Evolutionary conservation across 371 early-diverging fungal genomes (phyloP), one percentile per base, ranked within the genome.

Genomic region (Rhizopus stolonifer): DNA sequence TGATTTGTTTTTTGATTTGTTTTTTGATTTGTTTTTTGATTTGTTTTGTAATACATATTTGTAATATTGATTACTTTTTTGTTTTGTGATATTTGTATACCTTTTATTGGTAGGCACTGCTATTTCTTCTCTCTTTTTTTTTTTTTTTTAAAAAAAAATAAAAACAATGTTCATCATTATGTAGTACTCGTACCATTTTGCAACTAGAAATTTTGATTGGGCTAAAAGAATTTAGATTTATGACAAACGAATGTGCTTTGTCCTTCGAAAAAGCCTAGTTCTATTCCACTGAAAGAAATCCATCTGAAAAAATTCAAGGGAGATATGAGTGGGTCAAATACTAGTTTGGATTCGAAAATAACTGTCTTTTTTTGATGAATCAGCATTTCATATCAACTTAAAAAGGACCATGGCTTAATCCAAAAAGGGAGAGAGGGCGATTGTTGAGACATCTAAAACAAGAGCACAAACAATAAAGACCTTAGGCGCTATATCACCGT

Each of bases 361-460:
- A 14, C 15, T 8, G 18, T 10, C 7, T 13, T 32, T 40, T 14
- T 46, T 57, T 34, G 21, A 23, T 29, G 63, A 63, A 24, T 32
- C 58, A 32, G 46, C 46, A 8, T 54, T 50, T 49, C 39, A 59
- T 42, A 58, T 58, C 48, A 50, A 57, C 39, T 49, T 52, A 46
- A 15, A 38, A 44, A 52, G 52, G 39, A 25, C 51, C 34, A 43
- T 43, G 26, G 54, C 24, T 36, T 60, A 47, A 47, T 6, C 46
- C 45, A 38, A 40, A 40, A 58, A 58, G 46, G 52, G 57, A 29
- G 50, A 38, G 36, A 15, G 50, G 45, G 52, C 58, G 50, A 51
- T 58, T 58, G 52, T 52, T 50, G 38, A 26, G 21, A 58, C 58
- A 38, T 46, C 50, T 38, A 50, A 49, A 25, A 56, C 45, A 21